A percentile compares a stretch with the other conserved stretches of the same genome.
Evolutionary conservation across 2,329 filamentous ascomycete genomes (phyloP).

Genomic region (Neofusicoccum ribis): DNA sequence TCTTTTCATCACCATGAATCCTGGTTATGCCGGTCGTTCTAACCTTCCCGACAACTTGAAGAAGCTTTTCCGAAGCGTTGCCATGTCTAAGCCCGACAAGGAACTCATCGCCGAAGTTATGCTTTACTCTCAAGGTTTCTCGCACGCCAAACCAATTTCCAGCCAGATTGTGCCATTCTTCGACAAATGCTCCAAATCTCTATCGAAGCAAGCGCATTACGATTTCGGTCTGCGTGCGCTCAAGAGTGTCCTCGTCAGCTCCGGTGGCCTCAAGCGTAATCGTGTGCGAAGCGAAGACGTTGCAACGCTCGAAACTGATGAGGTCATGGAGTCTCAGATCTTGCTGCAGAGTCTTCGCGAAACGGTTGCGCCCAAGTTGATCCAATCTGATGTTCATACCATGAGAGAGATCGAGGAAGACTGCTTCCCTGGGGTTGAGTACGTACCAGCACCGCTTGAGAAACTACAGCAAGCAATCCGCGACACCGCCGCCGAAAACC

Average conservation of each 20-base stretch:
- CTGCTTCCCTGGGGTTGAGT: conserved; percentile 90
- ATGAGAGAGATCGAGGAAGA: conserved; percentile 81
- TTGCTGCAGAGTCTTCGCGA: conserved; percentile 98
- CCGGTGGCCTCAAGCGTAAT: conserved; percentile 88
- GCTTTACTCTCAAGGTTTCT: conserved; percentile 99
- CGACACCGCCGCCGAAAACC: conserved; percentile 77
- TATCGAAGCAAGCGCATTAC: conserved; percentile 98
- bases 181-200: conserved; percentile 74
- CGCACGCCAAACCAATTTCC: conserved; percentile 88
- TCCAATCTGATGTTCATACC: conserved; percentile 84
- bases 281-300: conserved; percentile 47
- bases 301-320: conserved; percentile 60
- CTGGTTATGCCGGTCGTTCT: conserved; percentile 95
- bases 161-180: conserved; percentile 98
- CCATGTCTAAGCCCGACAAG: conserved; percentile 99
- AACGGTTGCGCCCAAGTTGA: conserved; percentile 96
- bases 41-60: conserved; percentile 99
- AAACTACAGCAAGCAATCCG: conserved; percentile 79
- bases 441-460: conserved; percentile 83
- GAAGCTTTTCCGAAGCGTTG: conserved; percentile 98
- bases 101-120: conserved; percentile 99
- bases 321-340: conserved; percentile 89
- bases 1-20: conserved; percentile 99
- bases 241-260: conserved; percentile 98
- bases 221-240: conserved; percentile 96